phyloP scores from a whole-genome alignment of 306 rosid genomes.

The Urtica urens region DNA sequence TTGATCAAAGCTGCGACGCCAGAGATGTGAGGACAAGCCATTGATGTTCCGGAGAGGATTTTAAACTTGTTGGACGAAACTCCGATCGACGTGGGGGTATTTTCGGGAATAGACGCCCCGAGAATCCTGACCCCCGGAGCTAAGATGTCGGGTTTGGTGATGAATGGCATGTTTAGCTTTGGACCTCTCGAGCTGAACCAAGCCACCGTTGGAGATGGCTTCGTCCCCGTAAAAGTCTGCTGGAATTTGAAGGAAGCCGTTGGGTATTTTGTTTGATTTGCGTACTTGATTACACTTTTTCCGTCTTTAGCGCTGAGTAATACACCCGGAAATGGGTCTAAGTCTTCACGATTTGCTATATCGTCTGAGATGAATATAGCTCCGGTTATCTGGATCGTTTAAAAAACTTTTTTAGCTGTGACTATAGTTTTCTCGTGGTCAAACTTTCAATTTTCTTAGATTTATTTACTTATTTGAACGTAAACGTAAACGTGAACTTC shows the following conservation, averaged over 20 bases:
- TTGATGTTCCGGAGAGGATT: conserved; percentile 23
- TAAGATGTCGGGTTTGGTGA: conserved; percentile 15
- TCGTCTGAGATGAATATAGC: conserved; percentile 11
- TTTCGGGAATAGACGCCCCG: conserved; percentile 12
- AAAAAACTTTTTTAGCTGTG: too few relatives aligned
- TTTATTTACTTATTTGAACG: too few relatives aligned
- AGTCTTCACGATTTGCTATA: background rate
- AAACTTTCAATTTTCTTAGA: too few relatives aligned
- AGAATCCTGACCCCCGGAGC: conserved; percentile 24
- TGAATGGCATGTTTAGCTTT: conserved; percentile 10
- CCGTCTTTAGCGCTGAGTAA: conserved; percentile 28
- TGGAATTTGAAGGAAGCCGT: conserved; percentile 23
- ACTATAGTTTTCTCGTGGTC: too few relatives aligned
- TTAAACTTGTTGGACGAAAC: conserved; percentile 14
- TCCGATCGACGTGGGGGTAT: background rate
- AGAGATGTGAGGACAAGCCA: conserved; percentile 11
- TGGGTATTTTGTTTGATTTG: background rate
- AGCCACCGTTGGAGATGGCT: conserved; percentile 27
- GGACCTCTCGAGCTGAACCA: conserved; percentile 31
- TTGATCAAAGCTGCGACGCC: conserved; percentile 9
- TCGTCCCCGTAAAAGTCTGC: conserved; percentile 18
- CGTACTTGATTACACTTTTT: conserved; percentile 16
- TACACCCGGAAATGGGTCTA: conserved; percentile 20
- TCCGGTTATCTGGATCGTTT: conserved; percentile 8
- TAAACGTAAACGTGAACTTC: too few relatives aligned